Percentiles rank a stretch among this genome's conserved stretches.
Evolutionary conservation across 192 early-diverging fungal genomes (phyloP).

Genomic region (Entomortierella parvispora): DNA sequence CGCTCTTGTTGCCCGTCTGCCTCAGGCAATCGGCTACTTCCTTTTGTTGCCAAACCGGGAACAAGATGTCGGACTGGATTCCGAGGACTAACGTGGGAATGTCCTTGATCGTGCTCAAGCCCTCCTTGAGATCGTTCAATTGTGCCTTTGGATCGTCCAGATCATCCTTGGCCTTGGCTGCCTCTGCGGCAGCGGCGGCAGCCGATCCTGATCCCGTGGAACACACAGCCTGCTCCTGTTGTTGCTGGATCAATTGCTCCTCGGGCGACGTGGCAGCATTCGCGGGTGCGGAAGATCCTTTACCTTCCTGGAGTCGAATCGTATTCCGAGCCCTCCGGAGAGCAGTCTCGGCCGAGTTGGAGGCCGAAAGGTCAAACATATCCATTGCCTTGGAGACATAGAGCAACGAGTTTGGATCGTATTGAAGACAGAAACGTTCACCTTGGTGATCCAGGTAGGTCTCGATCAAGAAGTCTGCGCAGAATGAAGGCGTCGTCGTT

Average conservation of each 20-base stretch:
- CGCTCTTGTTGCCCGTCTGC: slow-evolving; percentile 84
- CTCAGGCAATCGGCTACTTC: slow-evolving; percentile 93
- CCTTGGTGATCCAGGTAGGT: slow-evolving; percentile 97
- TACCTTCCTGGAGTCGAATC: slow-evolving; percentile 24
- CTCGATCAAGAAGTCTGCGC: slow-evolving; percentile 95
- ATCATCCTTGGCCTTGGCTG: slow-evolving; percentile 11
- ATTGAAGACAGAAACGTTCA: slow-evolving; percentile 91
- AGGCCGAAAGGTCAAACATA: slow-evolving; percentile 92
- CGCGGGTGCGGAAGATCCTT: slow-evolving; percentile 32
- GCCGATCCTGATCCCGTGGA: not conserved
- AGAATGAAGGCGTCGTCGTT: slow-evolving; percentile 79
- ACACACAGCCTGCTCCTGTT: slow-evolving; percentile 7
- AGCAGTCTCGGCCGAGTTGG: slow-evolving; percentile 53
- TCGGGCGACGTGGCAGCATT: slow-evolving; percentile 33
- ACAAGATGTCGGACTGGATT: slow-evolving; percentile 94
- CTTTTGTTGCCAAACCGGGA: slow-evolving; percentile 95
- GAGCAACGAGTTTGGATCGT: slow-evolving; percentile 92
- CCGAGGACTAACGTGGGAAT: slow-evolving; percentile 93
- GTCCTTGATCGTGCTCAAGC: slow-evolving; percentile 67
- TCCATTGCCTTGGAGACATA: slow-evolving; percentile 99
- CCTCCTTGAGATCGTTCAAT: slow-evolving; percentile 74
- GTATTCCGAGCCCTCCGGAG: slow-evolving; percentile 56
- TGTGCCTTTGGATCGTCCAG: slow-evolving; percentile 57
- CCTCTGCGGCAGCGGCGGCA: not conserved
- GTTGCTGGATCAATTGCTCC: not conserved